phyloP scores from a whole-genome alignment of 2,329 filamentous ascomycete genomes.

The Sporothrix euskadiensis region DNA sequence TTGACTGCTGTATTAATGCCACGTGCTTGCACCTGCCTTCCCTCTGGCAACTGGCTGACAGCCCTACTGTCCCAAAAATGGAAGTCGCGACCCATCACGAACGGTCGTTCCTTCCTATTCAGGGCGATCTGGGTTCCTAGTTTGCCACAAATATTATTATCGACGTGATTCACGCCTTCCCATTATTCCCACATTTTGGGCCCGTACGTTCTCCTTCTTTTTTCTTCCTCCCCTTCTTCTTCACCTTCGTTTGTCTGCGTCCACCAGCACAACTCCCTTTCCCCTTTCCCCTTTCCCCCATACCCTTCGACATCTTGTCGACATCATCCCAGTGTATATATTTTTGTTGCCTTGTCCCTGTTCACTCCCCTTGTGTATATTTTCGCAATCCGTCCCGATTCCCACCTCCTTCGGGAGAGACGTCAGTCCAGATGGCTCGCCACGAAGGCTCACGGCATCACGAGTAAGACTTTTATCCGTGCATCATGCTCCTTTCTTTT shows the following conservation, averaged over 20 bases:
- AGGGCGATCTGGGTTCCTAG: neutral
- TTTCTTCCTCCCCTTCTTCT: neutral
- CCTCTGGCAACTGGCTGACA: neutral
- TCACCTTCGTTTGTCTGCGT: neutral
- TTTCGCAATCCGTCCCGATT: neutral
- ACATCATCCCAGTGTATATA: neutral
- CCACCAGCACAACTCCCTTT: neutral
- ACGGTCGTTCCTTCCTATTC: neutral
- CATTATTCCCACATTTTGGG: neutral
- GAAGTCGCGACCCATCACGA: constrained; percentile 15
- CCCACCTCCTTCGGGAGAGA: neutral
- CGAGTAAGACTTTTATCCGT: constrained; percentile 13
- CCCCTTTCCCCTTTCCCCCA: neutral
- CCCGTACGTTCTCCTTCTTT: neutral
- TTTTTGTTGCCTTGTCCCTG: neutral
- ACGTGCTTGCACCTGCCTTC: neutral
- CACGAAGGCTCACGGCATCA: constrained; percentile 16
- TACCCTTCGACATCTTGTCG: neutral
- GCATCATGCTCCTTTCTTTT: neutral
- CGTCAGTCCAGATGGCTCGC: constrained; percentile 2
- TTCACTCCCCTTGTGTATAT: neutral
- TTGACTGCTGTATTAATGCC: neutral
- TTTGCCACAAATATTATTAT: neutral
- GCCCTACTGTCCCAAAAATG: neutral
- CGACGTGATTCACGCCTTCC: neutral